A percentile compares a stretch with the other conserved stretches of the same genome.
Evolutionary conservation across 2,329 filamentous ascomycete genomes (phyloP).

Genomic region (Pseudophaeomoniella oleicola): DNA sequence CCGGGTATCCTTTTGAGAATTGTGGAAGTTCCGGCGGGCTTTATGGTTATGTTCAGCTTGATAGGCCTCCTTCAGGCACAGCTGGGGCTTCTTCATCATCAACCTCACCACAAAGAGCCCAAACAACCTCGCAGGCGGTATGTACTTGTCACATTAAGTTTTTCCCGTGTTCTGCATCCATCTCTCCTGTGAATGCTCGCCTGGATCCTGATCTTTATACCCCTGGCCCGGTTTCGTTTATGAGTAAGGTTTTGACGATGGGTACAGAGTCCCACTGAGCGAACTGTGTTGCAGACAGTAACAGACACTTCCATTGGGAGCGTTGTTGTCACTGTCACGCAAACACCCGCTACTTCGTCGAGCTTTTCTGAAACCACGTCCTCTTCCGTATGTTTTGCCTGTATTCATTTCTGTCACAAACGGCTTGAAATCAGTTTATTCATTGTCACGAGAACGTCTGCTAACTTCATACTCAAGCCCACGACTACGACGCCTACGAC

Average conservation of each 20-base stretch:
- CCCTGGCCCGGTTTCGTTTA: not conserved
- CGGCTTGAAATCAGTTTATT: slow-evolving; percentile 1
- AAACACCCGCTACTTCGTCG: not conserved
- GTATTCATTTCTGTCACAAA: not conserved
- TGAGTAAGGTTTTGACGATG: not conserved
- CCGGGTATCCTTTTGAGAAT: slow-evolving; percentile 30
- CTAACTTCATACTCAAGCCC: not conserved
- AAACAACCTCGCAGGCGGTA: slow-evolving; percentile 1
- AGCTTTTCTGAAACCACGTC: not conserved
- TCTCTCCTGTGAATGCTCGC: not conserved
- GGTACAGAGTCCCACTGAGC: not conserved
- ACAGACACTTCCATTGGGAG: not conserved
- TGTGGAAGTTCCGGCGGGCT: slow-evolving; percentile 27
- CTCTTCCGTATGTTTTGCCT: slow-evolving; percentile 1
- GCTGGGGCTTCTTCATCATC: slow-evolving; percentile 4
- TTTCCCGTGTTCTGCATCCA: slow-evolving; percentile 5
- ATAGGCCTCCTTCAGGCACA: slow-evolving; percentile 15
- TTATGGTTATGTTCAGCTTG: slow-evolving; percentile 28
- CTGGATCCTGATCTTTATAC: not conserved
- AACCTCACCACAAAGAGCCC: slow-evolving; percentile 2
- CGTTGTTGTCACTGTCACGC: not conserved
- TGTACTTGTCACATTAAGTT: not conserved
- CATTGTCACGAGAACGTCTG: slow-evolving; percentile 2
- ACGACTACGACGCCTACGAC: not conserved
- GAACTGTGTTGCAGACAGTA: not conserved